Percentiles rank a stretch among this genome's conserved stretches.
Conservation (phyloP, 345 rosid species). For the Eucalyptus shirleyi region DNA sequence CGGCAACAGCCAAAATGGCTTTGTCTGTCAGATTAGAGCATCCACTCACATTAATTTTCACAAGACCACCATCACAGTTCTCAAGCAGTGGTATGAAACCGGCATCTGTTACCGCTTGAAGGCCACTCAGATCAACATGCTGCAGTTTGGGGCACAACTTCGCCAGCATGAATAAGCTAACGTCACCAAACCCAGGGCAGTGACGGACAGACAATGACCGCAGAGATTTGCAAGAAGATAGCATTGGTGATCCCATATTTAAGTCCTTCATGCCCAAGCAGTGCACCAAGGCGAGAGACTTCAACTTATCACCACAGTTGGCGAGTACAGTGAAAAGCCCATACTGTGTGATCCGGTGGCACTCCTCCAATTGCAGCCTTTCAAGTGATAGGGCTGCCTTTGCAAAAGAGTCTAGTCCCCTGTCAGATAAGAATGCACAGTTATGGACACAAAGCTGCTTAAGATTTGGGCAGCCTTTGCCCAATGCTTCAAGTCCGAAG, state of each 20-base stretch:
- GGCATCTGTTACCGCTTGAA: slow-evolving; percentile 57
- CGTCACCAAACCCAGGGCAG: slow-evolving; percentile 89
- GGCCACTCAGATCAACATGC: slow-evolving; percentile 56
- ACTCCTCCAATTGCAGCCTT: slow-evolving; percentile 78
- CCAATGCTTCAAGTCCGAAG: slow-evolving; percentile 60
- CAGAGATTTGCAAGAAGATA: slow-evolving; percentile 42
- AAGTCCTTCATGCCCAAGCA: slow-evolving; percentile 71
- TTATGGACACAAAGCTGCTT: slow-evolving; percentile 41
- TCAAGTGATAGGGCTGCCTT: slow-evolving; percentile 58
- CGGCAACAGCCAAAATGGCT: slow-evolving; percentile 40
- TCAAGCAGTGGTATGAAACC: slow-evolving; percentile 54
- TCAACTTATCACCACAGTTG: slow-evolving; percentile 60
- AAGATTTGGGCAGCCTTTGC: slow-evolving; percentile 76
- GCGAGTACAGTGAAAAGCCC: slow-evolving; percentile 73
- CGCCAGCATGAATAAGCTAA: slow-evolving; percentile 49
- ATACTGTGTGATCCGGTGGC: slow-evolving; percentile 87
- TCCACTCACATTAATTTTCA: slow-evolving; percentile 67
- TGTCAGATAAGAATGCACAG: slow-evolving; percentile 58
- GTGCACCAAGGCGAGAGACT: slow-evolving; percentile 49
- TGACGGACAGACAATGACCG: slow-evolving; percentile 46
- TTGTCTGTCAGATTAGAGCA: slow-evolving; percentile 63
- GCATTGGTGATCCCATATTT: slow-evolving; percentile 10
- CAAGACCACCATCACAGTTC: slow-evolving; percentile 48
- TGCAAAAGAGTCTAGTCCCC: slow-evolving; percentile 63
- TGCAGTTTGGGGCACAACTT: slow-evolving; percentile 68